Evolutionary conservation across 1,284 basidiomycete species (phyloP), one percentile per base, ranked within the genome.

Genomic region (Trichosporon faecale): DNA sequence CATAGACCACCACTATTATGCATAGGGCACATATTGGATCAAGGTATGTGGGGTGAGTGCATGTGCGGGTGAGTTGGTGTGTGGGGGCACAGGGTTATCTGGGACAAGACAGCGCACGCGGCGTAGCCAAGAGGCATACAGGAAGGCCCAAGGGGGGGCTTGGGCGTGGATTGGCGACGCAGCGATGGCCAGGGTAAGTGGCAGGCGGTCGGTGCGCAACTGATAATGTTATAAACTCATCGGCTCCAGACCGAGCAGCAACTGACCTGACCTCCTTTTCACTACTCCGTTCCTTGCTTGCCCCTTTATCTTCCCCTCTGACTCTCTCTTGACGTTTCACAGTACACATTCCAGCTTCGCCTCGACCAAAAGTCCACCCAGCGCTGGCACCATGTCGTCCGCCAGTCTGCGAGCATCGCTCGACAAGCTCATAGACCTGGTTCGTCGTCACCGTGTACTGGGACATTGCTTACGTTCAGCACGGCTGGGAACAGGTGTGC

Each of bases 1-100:
- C 57, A 61, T 61, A 61, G 57, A 61, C 57, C 57, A 61, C 57
- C 27, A 61, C 57, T 25, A 11, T 61, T 61, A 61, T 61, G 57
- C 57, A 61, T 61, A 61, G 57, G 27, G 57, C 27, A 31, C 27
- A n/a, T 61, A n/a, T 7, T 29, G 57, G 16, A 31, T 18, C 27
- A n/a, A 31, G 18, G 57, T 61, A 31, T 31, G 57, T 61, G 57
- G 57, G 27, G 40, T 44, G 40, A 18, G 40, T n/a, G 40, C 4
- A 6, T n/a, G 40, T 12, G 14, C 5, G 40, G 16, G 35, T 11
- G 37, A 40, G 37, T 9, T 4, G 12, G 37, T 40, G 12, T 40
- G 18, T 11, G 40, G 18, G 40, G 40, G 40, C 40, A n/a, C 40
- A 44, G 40, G 40, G 40, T 44, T 44, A 18, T 31, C 57, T 31